Conservation (phyloP, 2,329 filamentous ascomycete genomes). For the Fusarium sp. region DNA sequence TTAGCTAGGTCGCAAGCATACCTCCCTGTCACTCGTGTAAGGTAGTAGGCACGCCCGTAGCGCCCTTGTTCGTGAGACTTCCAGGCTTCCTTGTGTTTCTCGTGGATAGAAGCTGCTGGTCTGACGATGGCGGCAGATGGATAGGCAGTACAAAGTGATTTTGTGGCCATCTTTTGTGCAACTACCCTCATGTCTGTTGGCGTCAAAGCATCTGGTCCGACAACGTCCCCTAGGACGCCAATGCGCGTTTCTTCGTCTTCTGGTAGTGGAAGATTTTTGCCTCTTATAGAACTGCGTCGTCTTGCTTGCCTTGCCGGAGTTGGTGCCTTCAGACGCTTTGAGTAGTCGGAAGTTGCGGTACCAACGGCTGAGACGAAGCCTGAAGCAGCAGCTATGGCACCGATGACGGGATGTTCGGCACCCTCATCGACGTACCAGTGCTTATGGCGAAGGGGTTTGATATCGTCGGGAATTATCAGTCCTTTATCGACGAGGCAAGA, state of each 20-base stretch:
- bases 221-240: neutral
- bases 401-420: slow-evolving; percentile 69
- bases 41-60: slow-evolving; percentile 41
- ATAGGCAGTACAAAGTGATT: slow-evolving; percentile 62
- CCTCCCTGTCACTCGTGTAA: slow-evolving; percentile 56
- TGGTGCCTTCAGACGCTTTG: slow-evolving; percentile 23
- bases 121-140: slow-evolving; percentile 14
- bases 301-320: neutral
- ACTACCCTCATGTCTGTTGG: slow-evolving; percentile 44
- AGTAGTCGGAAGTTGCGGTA: slow-evolving; percentile 35
- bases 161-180: slow-evolving; percentile 46
- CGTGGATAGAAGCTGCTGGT: slow-evolving; percentile 30
- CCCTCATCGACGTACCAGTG: slow-evolving; percentile 72
- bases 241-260: neutral
- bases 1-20: slow-evolving; percentile 67
- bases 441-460: slow-evolving; percentile 57
- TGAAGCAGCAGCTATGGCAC: slow-evolving; percentile 69
- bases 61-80: slow-evolving; percentile 39
- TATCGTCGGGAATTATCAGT: slow-evolving; percentile 61
- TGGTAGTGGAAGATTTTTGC: neutral
- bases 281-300: neutral
- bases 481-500: slow-evolving; percentile 63
- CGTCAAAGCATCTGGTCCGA: slow-evolving; percentile 20
- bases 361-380: slow-evolving; percentile 67
- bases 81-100: slow-evolving; percentile 41